Percentiles rank a stretch among this genome's conserved stretches.
Conservation (phyloP, 306 rosid genomes). For the Dryas octopetala region DNA sequence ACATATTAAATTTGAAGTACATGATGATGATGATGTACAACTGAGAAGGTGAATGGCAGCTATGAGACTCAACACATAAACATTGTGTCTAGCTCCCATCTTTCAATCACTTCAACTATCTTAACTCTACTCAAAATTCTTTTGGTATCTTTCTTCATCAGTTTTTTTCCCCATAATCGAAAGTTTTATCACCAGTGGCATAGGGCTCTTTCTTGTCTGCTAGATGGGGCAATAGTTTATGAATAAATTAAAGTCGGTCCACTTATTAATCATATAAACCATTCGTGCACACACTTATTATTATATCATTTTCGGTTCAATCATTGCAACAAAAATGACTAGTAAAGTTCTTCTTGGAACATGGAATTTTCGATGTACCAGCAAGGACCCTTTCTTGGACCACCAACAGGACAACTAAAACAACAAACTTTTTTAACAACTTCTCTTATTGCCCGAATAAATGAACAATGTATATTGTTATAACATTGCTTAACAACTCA, state of each 20-base stretch:
- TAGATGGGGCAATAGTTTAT: conserved; percentile 39
- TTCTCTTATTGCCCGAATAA: not conserved
- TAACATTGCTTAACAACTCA: too few species aligned
- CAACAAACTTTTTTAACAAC: conserved; percentile 34
- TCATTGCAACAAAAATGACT: conserved; percentile 13
- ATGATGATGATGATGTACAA: too few species aligned
- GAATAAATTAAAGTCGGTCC: conserved; percentile 23
- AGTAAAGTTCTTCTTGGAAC: conserved; percentile 10
- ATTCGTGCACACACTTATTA: conserved; percentile 34
- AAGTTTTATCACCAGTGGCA: conserved; percentile 36
- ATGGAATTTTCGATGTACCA: conserved; percentile 43
- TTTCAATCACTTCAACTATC: too few species aligned
- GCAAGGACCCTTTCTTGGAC: conserved; percentile 32
- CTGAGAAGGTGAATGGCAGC: too few species aligned
- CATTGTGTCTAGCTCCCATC: too few species aligned
- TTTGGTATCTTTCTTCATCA: not conserved
- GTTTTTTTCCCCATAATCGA: conserved; percentile 21
- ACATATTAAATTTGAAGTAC: too few species aligned
- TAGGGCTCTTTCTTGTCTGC: conserved; percentile 50
- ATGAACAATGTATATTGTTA: too few species aligned
- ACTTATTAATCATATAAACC: conserved; percentile 31
- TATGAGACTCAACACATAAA: too few species aligned
- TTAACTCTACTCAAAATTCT: too few species aligned
- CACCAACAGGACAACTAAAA: conserved; percentile 18
- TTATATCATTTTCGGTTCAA: conserved; percentile 10